These are phyloP conservation scores for Hyaloscypha bicolor DNA, from an alignment of 495 filamentous ascomycete species.

Conservation along the genomic window DNA sequence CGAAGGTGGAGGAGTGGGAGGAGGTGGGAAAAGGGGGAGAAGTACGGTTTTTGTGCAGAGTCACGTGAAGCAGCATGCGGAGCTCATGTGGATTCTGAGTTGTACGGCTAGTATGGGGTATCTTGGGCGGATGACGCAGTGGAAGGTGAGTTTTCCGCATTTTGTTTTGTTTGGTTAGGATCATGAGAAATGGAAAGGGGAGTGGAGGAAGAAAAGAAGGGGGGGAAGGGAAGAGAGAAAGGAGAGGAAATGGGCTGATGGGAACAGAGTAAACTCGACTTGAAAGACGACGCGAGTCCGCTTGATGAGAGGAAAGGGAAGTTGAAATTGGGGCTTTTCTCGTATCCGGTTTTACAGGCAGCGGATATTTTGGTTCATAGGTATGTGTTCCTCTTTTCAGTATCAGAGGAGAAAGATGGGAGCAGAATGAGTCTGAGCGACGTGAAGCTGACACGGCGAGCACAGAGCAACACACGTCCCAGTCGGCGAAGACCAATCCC, in stretches of 20 bases:
- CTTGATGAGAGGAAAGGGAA: slow-evolving; percentile 55
- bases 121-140: slow-evolving; percentile 93
- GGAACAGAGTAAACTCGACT: slow-evolving; percentile 67
- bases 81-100: slow-evolving; percentile 95
- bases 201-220: no score
- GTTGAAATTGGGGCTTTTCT: slow-evolving; percentile 89
- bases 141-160: slow-evolving; percentile 68
- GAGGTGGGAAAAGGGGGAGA: neutral
- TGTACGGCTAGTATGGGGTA: slow-evolving; percentile 88
- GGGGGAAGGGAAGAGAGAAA: no score
- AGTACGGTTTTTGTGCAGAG: slow-evolving; percentile 8
- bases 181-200: neutral
- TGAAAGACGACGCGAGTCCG: slow-evolving; percentile 55
- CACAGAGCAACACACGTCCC: slow-evolving; percentile 87
- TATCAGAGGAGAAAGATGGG: neutral
- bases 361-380: slow-evolving; percentile 90
- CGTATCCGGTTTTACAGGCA: slow-evolving; percentile 93
- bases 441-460: neutral
- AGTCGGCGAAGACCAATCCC: slow-evolving; percentile 89
- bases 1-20: neutral
- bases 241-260: no score
- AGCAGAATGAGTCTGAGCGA: neutral
- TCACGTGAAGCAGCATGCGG: slow-evolving; percentile 62
- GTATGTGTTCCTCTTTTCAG: slow-evolving; percentile 39
- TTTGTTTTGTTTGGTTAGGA: neutral